Evolutionary conservation across 176 grass and related monocot species (phyloP).

Genomic region (Aegilops umbellulata): DNA sequence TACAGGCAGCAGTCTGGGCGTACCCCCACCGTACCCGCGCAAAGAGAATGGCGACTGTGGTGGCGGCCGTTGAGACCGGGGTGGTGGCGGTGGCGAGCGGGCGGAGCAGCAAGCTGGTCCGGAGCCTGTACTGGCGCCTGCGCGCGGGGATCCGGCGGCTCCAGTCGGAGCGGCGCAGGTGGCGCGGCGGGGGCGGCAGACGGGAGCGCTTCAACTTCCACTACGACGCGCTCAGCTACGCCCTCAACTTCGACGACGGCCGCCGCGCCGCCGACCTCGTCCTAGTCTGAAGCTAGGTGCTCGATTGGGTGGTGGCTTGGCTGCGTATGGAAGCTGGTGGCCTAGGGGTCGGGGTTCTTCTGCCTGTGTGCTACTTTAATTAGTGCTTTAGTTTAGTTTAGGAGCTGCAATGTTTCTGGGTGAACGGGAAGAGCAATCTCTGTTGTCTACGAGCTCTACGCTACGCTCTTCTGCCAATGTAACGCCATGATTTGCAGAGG

Average conservation of each 20-base stretch:
- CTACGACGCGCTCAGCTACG: conserved; percentile 94
- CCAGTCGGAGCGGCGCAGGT: conserved; percentile 45
- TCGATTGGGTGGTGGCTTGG: neutral
- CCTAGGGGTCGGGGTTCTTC: neutral
- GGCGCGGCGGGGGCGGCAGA: conserved; percentile 18
- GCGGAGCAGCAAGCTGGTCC: conserved; percentile 42
- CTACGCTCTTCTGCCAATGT: neutral
- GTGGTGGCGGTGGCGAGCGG: conserved; percentile 46
- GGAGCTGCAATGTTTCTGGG: neutral
- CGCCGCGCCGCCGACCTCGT: conserved; percentile 33
- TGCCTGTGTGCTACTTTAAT: neutral
- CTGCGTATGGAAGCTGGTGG: neutral
- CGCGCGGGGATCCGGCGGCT: conserved; percentile 60
- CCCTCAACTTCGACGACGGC: conserved; percentile 93
- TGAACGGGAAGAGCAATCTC: neutral
- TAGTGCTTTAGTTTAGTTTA: neutral
- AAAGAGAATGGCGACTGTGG: conserved; percentile 24
- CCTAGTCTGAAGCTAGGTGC: neutral
- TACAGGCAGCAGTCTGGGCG: neutral
- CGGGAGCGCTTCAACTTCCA: conserved; percentile 70
- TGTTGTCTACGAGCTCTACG: neutral
- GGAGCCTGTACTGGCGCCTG: conserved; percentile 73
- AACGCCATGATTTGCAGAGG: neutral
- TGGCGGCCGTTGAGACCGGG: conserved; percentile 55
- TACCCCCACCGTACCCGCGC: neutral